Evolutionary conservation across 192 early-diverging fungal genomes (phyloP), one percentile per base, ranked within the genome.

Genomic region (Blastocladiella britannica): DNA sequence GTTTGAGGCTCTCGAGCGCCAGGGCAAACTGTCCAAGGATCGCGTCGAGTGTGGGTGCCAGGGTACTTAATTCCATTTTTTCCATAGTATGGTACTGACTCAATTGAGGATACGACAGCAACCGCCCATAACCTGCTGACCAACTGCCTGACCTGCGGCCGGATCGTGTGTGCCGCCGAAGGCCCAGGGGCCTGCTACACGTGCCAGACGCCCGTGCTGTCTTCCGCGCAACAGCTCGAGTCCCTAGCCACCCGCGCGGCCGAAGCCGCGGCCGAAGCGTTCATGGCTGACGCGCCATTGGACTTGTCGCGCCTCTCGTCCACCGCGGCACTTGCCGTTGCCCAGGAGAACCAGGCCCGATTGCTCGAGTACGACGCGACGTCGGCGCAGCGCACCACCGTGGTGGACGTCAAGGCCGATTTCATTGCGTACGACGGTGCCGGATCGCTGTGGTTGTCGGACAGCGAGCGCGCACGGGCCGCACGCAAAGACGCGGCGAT

Each of bases 141-240:
- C 3, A 76, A 76, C 63, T 76, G 74, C 54, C 59, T 76, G 23
- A 56, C 56, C 12, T 76, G 74, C 55, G 74, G 74, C 7, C 74
- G 69, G 28, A 76, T 76, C 26, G 61, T 76, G 25, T 76, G 74
- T 58, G 62, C 59, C 24, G 30, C 27, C 23, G 74, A 76, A 29
- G 74, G 74, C 1, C 69, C 66, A 0, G 74, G 74, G 0, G 69
- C 74, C 7, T 76, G 74, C 58, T 62, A 70, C 61, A 69, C 65
- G 43, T 76, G 74, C 47, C 63, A 64, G 4, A 15, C 31, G 15
- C 31, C 37, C n/a, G 53, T 64, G 7, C 22, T 55, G 7, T 28
- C 57, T 18, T 15, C 25, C 15, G 28, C 25, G 3, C 59, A 59
- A 9, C 53, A 60, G 26, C 66, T 72, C 57, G 51, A 54, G 26